Conservation (phyloP, 495 filamentous ascomycete species). For the Talaromyces thailandensis region DNA sequence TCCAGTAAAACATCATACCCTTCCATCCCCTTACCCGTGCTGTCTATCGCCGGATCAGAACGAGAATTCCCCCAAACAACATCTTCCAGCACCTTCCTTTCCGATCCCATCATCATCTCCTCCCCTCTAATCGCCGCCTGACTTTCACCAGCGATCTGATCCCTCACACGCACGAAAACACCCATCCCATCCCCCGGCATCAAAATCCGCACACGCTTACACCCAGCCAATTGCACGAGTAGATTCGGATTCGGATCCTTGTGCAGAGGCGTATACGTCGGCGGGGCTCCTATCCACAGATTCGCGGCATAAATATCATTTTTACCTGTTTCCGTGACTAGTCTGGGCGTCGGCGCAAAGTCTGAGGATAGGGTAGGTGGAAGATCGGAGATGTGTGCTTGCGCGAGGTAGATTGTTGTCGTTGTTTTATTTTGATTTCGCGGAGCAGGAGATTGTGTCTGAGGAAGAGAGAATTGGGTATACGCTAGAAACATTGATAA, state of each 20-base stretch:
- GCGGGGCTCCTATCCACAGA: constrained; percentile 79
- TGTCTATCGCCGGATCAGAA: constrained; percentile 8
- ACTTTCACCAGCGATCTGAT: constrained; percentile 16
- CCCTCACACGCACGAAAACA: constrained; percentile 51
- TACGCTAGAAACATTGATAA: constrained; percentile 49
- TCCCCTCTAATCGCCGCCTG: constrained; percentile 53
- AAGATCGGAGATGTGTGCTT: constrained; percentile 60
- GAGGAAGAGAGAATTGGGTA: constrained; percentile 23
- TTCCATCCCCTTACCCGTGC: constrained; percentile 15
- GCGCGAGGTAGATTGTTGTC: constrained; percentile 68
- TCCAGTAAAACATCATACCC: constrained; percentile 51
- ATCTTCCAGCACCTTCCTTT: constrained; percentile 55
- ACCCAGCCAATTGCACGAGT: constrained; percentile 72
- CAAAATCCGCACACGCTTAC: constrained; percentile 65
- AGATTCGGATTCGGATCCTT: constrained; percentile 91
- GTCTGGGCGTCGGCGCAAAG: constrained; percentile 50
- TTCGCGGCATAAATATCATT: constrained; percentile 79
- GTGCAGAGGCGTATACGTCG: constrained; percentile 84
- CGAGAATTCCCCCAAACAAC: constrained; percentile 56
- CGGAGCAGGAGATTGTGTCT: constrained; percentile 8
- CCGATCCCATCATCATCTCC: constrained; percentile 87
- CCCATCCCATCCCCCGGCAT: constrained; percentile 47
- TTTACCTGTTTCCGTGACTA: constrained; percentile 50
- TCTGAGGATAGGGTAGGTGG: constrained; percentile 53
- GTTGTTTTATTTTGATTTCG: background rate